phyloP scores from a whole-genome alignment of 148 eudicot genomes.

The Rhododendron kiyosumense region DNA sequence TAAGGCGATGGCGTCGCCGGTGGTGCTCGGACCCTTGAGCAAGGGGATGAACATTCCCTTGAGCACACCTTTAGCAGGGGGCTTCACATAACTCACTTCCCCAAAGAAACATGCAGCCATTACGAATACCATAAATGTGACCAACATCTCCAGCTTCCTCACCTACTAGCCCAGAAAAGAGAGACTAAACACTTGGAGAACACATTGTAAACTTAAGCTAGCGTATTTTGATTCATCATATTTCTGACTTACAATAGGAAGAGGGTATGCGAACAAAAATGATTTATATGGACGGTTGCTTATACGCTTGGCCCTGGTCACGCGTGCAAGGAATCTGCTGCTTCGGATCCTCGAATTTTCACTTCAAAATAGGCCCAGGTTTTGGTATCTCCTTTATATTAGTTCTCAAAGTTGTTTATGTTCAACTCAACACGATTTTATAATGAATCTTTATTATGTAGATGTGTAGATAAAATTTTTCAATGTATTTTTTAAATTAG shows the following conservation, averaged over 20 bases:
- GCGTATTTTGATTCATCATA: background rate
- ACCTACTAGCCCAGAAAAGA: constrained; percentile 22
- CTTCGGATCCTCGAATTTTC: background rate
- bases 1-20: constrained; percentile 66
- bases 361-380: background rate
- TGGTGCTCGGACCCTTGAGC: constrained; percentile 50
- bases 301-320: no score
- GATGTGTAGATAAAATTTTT: background rate
- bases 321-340: no score
- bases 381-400: no score
- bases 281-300: no score
- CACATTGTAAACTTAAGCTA: background rate
- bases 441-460: no score
- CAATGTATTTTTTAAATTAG: no score
- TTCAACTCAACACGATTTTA: no score
- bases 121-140: constrained; percentile 47
- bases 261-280: background rate
- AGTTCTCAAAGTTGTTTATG: no score
- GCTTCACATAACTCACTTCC: constrained; percentile 58
- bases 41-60: constrained; percentile 67
- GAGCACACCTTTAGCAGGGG: constrained; percentile 42
- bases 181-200: background rate
- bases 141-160: constrained; percentile 64
- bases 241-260: background rate
- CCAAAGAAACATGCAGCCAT: constrained; percentile 81